These are phyloP conservation scores for Trifolium fragiferum DNA, from an alignment of 306 rosid species.

Conservation along the genomic window DNA sequence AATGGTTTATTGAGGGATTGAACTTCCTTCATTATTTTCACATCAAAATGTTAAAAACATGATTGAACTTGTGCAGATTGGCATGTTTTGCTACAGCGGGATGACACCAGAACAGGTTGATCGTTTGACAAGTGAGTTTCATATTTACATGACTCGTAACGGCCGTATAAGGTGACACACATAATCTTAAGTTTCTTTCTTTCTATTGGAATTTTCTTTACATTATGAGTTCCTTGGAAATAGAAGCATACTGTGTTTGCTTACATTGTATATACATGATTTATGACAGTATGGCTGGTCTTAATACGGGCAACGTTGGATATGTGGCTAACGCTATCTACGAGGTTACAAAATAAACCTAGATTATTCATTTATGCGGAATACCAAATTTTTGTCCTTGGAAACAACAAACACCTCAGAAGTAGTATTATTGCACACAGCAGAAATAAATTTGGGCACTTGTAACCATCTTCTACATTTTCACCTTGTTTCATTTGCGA, in stretches of 20 bases:
- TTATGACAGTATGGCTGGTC: slow-evolving; percentile 89
- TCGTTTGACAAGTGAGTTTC: slow-evolving; percentile 79
- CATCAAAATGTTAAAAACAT: slow-evolving; percentile 8
- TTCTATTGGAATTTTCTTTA: neutral
- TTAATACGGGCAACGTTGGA: slow-evolving; percentile 77
- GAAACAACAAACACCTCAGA: slow-evolving; percentile 20
- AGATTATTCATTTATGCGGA: slow-evolving; percentile 25
- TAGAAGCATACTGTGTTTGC: slow-evolving; percentile 3
- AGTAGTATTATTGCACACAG: slow-evolving; percentile 3
- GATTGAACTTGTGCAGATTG: slow-evolving; percentile 57
- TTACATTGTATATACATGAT: slow-evolving; percentile 13
- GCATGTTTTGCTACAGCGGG: slow-evolving; percentile 97
- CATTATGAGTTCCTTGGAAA: neutral
- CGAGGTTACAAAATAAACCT: slow-evolving; percentile 76
- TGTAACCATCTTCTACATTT: neutral
- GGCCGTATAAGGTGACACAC: slow-evolving; percentile 85
- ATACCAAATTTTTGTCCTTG: slow-evolving; percentile 12
- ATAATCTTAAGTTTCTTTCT: neutral
- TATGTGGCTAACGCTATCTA: slow-evolving; percentile 88
- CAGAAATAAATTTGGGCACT: slow-evolving; percentile 19
- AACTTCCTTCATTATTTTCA: slow-evolving; percentile 17
- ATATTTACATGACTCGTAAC: slow-evolving; percentile 90
- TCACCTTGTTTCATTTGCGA: slow-evolving; percentile 7
- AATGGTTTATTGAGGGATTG: neutral
- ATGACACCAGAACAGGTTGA: slow-evolving; percentile 94